These are phyloP conservation scores for Euphorbia tirucalli DNA, from an alignment of 345 rosid species.

Conservation along the genomic window DNA sequence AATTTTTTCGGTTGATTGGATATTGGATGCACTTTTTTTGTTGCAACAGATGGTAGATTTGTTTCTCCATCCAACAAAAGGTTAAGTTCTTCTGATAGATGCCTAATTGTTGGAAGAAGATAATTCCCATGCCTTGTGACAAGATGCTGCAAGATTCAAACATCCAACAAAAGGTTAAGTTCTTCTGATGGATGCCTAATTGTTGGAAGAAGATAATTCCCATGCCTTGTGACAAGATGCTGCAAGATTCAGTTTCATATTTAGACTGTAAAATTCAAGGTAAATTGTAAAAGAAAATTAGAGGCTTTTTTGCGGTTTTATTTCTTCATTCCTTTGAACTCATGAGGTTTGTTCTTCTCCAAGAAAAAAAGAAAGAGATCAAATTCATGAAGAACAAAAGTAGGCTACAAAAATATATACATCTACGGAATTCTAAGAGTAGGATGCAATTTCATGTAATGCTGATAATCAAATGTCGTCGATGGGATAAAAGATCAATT, in stretches of 20 bases:
- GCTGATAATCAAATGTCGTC: background rate
- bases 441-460: background rate
- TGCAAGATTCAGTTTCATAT: constrained; percentile 24
- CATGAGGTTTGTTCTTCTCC: background rate
- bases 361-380: background rate
- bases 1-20: constrained; percentile 24
- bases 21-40: constrained; percentile 10
- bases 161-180: constrained; percentile 43
- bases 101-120: constrained; percentile 36
- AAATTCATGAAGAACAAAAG: constrained; percentile 6
- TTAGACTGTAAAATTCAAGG: constrained; percentile 8
- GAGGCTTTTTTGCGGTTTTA: background rate
- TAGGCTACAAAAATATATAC: background rate
- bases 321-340: background rate
- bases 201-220: constrained; percentile 39
- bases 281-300: background rate
- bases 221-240: constrained; percentile 40
- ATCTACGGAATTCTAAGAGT: background rate
- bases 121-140: constrained; percentile 35
- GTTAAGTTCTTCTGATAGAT: constrained; percentile 33
- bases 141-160: constrained; percentile 41
- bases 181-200: constrained; percentile 31
- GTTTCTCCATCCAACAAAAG: constrained; percentile 43
- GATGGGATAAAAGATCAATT: too few species aligned
- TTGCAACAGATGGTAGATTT: background rate